Percentiles rank a stretch among this genome's conserved stretches.
These are phyloP conservation scores for Metarhizium album DNA, from an alignment of 2,329 filamentous ascomycete genomes.

Conservation along the genomic window DNA sequence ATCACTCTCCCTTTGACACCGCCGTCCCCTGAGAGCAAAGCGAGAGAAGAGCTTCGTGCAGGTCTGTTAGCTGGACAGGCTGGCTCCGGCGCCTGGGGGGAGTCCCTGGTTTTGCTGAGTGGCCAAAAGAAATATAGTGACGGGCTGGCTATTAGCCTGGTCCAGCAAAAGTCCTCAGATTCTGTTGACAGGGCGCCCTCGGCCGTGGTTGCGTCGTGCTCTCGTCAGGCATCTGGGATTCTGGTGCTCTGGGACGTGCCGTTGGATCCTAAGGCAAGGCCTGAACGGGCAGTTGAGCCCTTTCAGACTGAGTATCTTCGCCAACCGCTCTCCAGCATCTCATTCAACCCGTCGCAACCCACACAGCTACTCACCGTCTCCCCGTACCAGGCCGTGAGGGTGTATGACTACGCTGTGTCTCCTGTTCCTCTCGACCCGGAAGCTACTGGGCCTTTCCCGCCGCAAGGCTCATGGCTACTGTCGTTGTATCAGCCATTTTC, in stretches of 20 bases:
- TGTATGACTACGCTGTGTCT: slow-evolving; percentile 50
- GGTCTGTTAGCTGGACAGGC: slow-evolving; percentile 42
- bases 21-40: slow-evolving; percentile 49
- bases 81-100: slow-evolving; percentile 53
- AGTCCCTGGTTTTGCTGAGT: slow-evolving; percentile 41
- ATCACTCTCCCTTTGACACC: slow-evolving; percentile 51
- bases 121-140: slow-evolving; percentile 44
- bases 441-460: slow-evolving; percentile 38
- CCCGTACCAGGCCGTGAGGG: slow-evolving; percentile 43
- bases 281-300: slow-evolving; percentile 27
- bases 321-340: slow-evolving; percentile 41
- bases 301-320: slow-evolving; percentile 53
- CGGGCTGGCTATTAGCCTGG: slow-evolving; percentile 43
- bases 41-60: slow-evolving; percentile 39
- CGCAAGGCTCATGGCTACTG: slow-evolving; percentile 53
- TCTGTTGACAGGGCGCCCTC: slow-evolving; percentile 24
- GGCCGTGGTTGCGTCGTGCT: slow-evolving; percentile 50
- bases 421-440: slow-evolving; percentile 41
- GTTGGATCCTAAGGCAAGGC: slow-evolving; percentile 28
- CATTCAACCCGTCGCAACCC: slow-evolving; percentile 49
- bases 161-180: slow-evolving; percentile 31
- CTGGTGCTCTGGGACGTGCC: slow-evolving; percentile 49
- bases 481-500: slow-evolving; percentile 50
- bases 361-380: slow-evolving; percentile 49
- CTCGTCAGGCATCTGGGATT: slow-evolving; percentile 46